These are phyloP conservation scores for Gynandropsis gynandra DNA, from an alignment of 345 rosid genomes.

Conservation along the genomic window DNA sequence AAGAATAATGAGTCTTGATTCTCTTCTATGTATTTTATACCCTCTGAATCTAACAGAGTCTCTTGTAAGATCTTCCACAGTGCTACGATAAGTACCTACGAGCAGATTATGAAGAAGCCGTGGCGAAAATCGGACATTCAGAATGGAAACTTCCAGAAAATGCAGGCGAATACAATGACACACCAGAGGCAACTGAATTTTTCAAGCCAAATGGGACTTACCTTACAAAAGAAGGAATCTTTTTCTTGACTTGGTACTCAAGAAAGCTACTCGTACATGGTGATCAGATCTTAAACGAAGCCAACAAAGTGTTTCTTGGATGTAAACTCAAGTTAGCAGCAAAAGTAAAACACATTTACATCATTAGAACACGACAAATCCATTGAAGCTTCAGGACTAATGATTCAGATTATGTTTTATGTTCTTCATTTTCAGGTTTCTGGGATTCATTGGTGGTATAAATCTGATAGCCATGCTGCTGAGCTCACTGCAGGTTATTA, in stretches of 20 bases:
- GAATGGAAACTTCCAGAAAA: slow-evolving; percentile 81
- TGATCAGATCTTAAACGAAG: slow-evolving; percentile 75
- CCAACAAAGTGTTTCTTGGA: slow-evolving; percentile 66
- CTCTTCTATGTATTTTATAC: no score
- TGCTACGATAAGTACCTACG: slow-evolving; percentile 69
- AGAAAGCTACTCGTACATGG: slow-evolving; percentile 67
- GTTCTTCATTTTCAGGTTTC: slow-evolving; percentile 41
- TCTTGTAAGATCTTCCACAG: slow-evolving; percentile 26
- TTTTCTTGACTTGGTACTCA: slow-evolving; percentile 79
- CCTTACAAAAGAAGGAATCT: slow-evolving; percentile 50
- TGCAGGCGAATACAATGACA: slow-evolving; percentile 59
- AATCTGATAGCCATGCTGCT: slow-evolving; percentile 61
- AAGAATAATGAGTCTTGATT: background rate
- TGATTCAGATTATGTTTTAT: background rate
- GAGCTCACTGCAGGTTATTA: slow-evolving; percentile 85
- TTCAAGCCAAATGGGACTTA: slow-evolving; percentile 55
- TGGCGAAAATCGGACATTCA: slow-evolving; percentile 51
- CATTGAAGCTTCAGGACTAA: background rate
- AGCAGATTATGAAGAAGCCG: slow-evolving; percentile 65
- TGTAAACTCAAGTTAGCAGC: slow-evolving; percentile 77
- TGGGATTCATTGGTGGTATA: slow-evolving; percentile 94
- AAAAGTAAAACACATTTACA: slow-evolving; percentile 35
- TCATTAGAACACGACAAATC: background rate
- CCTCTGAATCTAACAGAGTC: no score
- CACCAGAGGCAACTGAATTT: slow-evolving; percentile 54